phyloP scores from a whole-genome alignment of 225 moss, liverwort and hornwort species.

The Polytrichum commune region DNA sequence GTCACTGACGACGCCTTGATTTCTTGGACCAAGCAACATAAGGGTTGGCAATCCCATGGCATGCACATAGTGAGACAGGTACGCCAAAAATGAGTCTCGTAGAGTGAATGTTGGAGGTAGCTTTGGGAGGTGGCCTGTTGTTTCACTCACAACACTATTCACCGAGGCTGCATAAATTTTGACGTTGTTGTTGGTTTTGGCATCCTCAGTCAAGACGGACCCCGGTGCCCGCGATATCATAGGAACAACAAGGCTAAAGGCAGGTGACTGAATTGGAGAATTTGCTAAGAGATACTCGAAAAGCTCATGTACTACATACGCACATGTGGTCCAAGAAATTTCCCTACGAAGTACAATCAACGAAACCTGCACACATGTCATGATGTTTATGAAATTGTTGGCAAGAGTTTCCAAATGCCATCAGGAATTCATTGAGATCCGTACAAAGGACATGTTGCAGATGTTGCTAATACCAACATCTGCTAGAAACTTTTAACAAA shows the following conservation, averaged over 20 bases:
- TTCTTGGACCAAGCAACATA: conserved; percentile 40
- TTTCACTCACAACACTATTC: conserved; percentile 17
- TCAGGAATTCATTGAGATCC: not conserved
- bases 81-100: conserved; percentile 48
- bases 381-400: not conserved
- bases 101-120: conserved; percentile 35
- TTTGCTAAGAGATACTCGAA: conserved; percentile 42
- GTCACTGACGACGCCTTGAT: conserved; percentile 19
- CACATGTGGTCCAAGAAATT: conserved; percentile 33
- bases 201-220: conserved; percentile 20
- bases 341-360: conserved; percentile 43
- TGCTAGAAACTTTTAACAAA: not conserved
- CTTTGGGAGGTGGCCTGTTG: conserved; percentile 23
- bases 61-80: conserved; percentile 51
- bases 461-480: not conserved
- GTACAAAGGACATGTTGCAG: no score
- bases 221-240: conserved; percentile 36
- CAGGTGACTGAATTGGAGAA: conserved; percentile 48
- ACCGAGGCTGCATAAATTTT: conserved; percentile 28
- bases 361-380: conserved; percentile 37
- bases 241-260: conserved; percentile 42
- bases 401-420: not conserved
- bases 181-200: conserved; percentile 5
- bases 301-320: conserved; percentile 33
- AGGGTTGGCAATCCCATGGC: conserved; percentile 44